phyloP scores from a whole-genome alignment of 192 early-diverging fungal genomes.

The Gryganskiella cystojenkinii region DNA sequence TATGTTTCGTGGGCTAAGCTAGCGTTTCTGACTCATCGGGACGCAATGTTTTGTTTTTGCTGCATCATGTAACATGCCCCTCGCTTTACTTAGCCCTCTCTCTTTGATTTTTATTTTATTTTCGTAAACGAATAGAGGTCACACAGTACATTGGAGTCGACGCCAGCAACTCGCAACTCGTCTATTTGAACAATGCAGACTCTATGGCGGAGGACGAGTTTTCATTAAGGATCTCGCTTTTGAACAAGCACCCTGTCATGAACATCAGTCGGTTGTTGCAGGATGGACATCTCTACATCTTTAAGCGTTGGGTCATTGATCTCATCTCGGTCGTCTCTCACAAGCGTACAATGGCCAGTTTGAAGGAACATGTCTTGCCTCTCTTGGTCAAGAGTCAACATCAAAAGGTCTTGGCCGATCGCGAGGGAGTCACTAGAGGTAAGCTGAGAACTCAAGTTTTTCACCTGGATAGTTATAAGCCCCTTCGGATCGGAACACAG shows the following conservation, averaged over 20 bases:
- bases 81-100: too few relatives aligned
- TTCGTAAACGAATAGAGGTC: slow-evolving; percentile 26
- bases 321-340: slow-evolving; percentile 63
- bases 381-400: slow-evolving; percentile 88
- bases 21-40: neutral
- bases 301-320: slow-evolving; percentile 95
- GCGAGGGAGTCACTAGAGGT: slow-evolving; percentile 75
- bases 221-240: slow-evolving; percentile 60
- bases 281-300: slow-evolving; percentile 94
- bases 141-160: slow-evolving; percentile 66
- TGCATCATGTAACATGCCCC: neutral
- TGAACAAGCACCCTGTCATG: slow-evolving; percentile 84
- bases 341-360: slow-evolving; percentile 74
- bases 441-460: too few relatives aligned
- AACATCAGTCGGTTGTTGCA: slow-evolving; percentile 83
- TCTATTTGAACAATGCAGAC: slow-evolving; percentile 57
- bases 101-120: too few relatives aligned
- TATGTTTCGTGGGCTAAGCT: neutral
- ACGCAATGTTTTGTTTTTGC: too few relatives aligned
- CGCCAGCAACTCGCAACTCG: slow-evolving; percentile 52
- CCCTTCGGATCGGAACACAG: too few relatives aligned
- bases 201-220: slow-evolving; percentile 44
- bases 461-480: too few relatives aligned
- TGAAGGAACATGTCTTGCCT: slow-evolving; percentile 88
- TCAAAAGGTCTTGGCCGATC: slow-evolving; percentile 72